Base-by-base conservation (phyloP, 2,329 filamentous ascomycete species). In the Claviceps sp. region DNA sequence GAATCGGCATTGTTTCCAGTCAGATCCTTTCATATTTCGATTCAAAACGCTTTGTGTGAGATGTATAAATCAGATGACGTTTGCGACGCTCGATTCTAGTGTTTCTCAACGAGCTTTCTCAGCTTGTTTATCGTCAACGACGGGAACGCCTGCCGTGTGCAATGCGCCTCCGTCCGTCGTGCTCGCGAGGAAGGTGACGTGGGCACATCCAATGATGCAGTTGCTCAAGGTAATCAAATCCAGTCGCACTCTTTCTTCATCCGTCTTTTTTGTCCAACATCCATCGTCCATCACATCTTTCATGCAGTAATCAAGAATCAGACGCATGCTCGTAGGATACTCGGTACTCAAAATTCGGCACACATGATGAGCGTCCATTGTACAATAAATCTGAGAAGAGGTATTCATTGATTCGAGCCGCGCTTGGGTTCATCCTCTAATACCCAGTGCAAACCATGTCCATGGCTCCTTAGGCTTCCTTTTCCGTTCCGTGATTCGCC, bases 1-100 rank as follows among this genome's bases (percentile, higher is more conserved):
- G 50, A 20, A 40, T 36, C 38, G 46, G 46, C 50, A 52, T 52
- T 45, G 46, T 52, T 49, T 9, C 34, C 30, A 44, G 18, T 8
- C 13, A 24, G 26, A 18, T 45, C 30, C 30, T n/a, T 45, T 52
- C 41, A 41, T 49, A 14, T 40, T 34, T 45, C 14, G 41, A 48
- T 48, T 24, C 26, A 6, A 38, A 11, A 13, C 5, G 9, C 38
- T 40, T 26, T 45, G 7, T 45, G 45, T 34, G n/a, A 37, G 13
- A 40, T 40, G 1, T 2, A 13, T 22, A 5, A 16, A 9, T 40
- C 13, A 16, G 36, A 52, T 38, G 44, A 48, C n/a, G 30, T 3
- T 14, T 24, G 45, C 20, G 34, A 52, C 30, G 9, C 30, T 34
- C 30, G 40, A 22, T 24, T 8, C 46, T 18, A 11, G 18, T 37